phyloP scores from a whole-genome alignment of 805 yeast genomes.

The Metschnikowia cerradonensis region DNA sequence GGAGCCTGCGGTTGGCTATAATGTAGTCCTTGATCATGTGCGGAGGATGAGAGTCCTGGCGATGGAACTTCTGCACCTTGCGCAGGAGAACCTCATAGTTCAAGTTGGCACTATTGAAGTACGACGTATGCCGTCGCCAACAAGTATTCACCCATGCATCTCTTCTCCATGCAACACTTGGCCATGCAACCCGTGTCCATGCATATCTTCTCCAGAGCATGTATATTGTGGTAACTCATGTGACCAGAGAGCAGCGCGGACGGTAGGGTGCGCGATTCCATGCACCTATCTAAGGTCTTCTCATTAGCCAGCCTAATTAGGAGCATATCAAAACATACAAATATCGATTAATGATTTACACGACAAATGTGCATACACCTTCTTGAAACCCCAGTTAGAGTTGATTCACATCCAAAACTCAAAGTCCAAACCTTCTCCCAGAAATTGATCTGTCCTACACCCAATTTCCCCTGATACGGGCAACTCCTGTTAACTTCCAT shows the following conservation, averaged over 20 bases:
- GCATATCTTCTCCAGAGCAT: slow-evolving; percentile 1
- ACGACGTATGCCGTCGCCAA: not conserved
- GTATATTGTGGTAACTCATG: not conserved
- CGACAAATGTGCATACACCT: not conserved
- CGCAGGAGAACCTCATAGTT: slow-evolving; percentile 14
- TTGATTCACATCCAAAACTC: not conserved
- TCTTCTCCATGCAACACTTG: no score
- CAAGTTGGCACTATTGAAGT: slow-evolving; percentile 12
- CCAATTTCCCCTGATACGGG: not conserved
- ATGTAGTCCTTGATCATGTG: slow-evolving; percentile 12
- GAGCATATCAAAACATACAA: not conserved
- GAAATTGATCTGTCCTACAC: not conserved
- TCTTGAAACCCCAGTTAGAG: not conserved
- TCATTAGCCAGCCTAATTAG: slow-evolving; percentile 4
- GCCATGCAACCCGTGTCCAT: no score
- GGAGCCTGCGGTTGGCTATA: slow-evolving; percentile 15
- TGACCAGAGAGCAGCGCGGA: not conserved
- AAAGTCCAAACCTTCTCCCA: not conserved
- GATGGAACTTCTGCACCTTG: slow-evolving; percentile 8
- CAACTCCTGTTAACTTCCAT: not conserved
- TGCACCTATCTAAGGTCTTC: not conserved
- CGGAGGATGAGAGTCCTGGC: slow-evolving; percentile 5
- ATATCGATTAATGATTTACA: not conserved
- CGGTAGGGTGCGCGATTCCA: not conserved
- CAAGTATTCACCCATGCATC: not conserved